Conservation (phyloP, 306 rosid species). For the Mimosa bimucronata region DNA sequence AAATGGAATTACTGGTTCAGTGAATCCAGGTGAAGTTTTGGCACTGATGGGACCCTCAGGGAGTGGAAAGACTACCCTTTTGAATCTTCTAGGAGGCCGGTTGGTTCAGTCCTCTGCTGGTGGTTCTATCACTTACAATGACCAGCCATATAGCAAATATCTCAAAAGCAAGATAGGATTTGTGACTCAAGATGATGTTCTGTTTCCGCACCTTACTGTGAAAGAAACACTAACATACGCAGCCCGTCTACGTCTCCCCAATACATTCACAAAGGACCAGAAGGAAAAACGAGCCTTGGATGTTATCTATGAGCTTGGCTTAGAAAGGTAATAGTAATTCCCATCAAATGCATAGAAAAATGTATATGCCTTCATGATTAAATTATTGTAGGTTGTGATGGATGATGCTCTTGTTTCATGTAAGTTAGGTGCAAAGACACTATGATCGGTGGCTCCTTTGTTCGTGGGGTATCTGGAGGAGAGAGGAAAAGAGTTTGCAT, state of each 20-base stretch:
- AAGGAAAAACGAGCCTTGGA: slow-evolving; percentile 87
- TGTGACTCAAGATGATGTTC: slow-evolving; percentile 94
- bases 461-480: slow-evolving; percentile 94
- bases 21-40: slow-evolving; percentile 91
- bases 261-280: slow-evolving; percentile 67
- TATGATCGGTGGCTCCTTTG: slow-evolving; percentile 94
- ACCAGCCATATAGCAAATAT: slow-evolving; percentile 73
- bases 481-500: slow-evolving; percentile 97
- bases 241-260: slow-evolving; percentile 79
- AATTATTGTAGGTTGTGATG: slow-evolving; percentile 4
- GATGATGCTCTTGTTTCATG: slow-evolving; percentile 1
- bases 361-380: neutral
- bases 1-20: slow-evolving; percentile 79
- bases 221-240: slow-evolving; percentile 86
- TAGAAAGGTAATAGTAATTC: slow-evolving; percentile 74
- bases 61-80: slow-evolving; percentile 89
- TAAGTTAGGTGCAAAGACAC: slow-evolving; percentile 89
- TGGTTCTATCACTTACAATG: slow-evolving; percentile 86
- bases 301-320: slow-evolving; percentile 86
- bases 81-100: slow-evolving; percentile 83
- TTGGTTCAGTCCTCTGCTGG: slow-evolving; percentile 45
- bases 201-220: slow-evolving; percentile 95
- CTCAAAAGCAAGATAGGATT: slow-evolving; percentile 96
- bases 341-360: neutral
- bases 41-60: slow-evolving; percentile 99